phyloP scores from a whole-genome alignment of 176 grass and related monocot species.

The Puya raimondii region DNA sequence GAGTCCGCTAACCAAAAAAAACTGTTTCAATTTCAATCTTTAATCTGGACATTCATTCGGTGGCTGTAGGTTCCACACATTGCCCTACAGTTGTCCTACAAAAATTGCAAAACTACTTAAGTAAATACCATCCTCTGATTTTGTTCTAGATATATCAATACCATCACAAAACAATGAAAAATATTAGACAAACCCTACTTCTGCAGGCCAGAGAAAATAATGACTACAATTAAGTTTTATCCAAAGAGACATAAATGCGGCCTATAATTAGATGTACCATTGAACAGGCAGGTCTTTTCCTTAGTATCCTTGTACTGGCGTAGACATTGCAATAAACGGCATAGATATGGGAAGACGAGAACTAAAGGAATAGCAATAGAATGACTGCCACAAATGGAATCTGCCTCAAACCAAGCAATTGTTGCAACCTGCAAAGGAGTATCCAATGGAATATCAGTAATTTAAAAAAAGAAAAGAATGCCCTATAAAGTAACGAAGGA shows the following conservation, averaged over 20 bases:
- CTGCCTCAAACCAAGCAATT: conserved; percentile 98
- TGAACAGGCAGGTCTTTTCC: conserved; percentile 80
- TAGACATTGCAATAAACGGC: conserved; percentile 91
- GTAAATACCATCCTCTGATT: neutral
- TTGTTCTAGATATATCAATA: neutral
- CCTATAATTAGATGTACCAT: conserved; percentile 53
- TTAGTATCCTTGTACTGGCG: conserved; percentile 94
- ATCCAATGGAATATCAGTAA: conserved; percentile 7
- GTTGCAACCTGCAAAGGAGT: conserved; percentile 66
- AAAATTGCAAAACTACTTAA: neutral
- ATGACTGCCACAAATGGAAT: conserved; percentile 97
- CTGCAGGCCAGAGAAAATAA: neutral
- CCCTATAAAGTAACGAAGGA: neutral
- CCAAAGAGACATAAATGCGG: conserved; percentile 6
- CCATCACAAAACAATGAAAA: neutral
- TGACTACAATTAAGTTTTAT: conserved; percentile 9
- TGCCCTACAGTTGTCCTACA: neutral
- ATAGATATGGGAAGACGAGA: conserved; percentile 88
- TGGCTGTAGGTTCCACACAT: neutral
- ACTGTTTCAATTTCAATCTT: no score
- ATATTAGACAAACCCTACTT: neutral
- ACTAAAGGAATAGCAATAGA: conserved; percentile 90
- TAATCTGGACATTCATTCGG: no score
- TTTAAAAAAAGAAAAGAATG: neutral
- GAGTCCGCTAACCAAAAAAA: no score